Base-by-base conservation (phyloP, 768 basidiomycete species). In the Tricholoma matsutake region DNA sequence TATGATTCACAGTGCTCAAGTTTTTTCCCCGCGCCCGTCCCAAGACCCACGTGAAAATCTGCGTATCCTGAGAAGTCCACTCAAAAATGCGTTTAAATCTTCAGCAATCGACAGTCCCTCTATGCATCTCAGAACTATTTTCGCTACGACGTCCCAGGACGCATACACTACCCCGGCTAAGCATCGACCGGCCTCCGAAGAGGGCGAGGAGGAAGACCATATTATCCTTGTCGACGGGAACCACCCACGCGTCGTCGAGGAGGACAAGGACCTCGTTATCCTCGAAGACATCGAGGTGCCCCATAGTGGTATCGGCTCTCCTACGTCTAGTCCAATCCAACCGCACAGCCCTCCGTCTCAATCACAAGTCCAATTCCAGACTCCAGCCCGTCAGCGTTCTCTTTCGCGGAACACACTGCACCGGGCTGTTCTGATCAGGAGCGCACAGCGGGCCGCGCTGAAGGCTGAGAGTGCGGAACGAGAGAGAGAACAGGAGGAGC, bases 1-100 rank as follows among this genome's bases (percentile, higher is more conserved):
- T 2, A 88, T 92, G 86, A 89, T 92, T 34, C 79, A 85, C 25
- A 85, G 84, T 58, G 87, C 87, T 0, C 83, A 89, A 65, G 88
- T 92, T 4, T 89, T 91, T 71, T 83, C 84, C 1, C 90, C 89
- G 1, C 72, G 82, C 3, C 86, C 86, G 0, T 85, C 82, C 35
- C 71, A 73, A 3, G 80, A 88, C 66, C 85, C 87, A 1, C 73
- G 77, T 31, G 85, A 85, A 69, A 89, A 89, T 62, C 78, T 91
- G 1, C 78, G 82, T 7, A 76, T 88, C 32, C 78, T 91, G 3
- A 82, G 86, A 67, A 85, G 80, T 13, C 87, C 87, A 0, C 67
- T 86, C 8, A 82, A 79, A 64, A 70, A 72, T 28, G 64, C 72
- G 35, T 76, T 74, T 51, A 74, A 67, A 63, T 68, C 76, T 45